Base-by-base conservation (phyloP, 306 rosid species). In the Senna siamea region DNA sequence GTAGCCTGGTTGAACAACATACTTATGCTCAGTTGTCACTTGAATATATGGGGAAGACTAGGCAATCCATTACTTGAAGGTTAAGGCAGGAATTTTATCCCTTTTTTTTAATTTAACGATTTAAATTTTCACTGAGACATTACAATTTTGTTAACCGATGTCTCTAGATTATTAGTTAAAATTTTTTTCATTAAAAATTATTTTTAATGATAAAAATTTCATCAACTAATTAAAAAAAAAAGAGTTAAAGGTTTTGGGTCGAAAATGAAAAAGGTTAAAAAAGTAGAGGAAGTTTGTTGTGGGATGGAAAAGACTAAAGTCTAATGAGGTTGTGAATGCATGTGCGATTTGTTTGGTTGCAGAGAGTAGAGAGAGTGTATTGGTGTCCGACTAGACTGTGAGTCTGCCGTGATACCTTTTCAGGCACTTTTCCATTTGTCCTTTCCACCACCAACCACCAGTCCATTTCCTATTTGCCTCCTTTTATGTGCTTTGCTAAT, bases 381-480 rank as follows among this genome's bases (percentile, higher is more conserved):
- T 85, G 90, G 76, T 35, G 57, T 85, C 90, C 90, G 74, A 48
- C 74, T 90, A 78, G 88, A 80, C 86, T n/a, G 34, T 82, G 81
- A 86, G 70, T 79, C 46, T 72, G 77, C 77, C 62, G 54, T 18
- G 48, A 35, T 63, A 52, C 72, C 64, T 70, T 81, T 76, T 50
- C 26, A 20, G 15, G n/a, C n/a, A n/a, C 59, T 70, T 83, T 74
- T 44, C 53, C 60, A 12, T 4, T 30, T 41, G 14, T 66, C 44
- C 4, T 73, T 55, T 28, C 66, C 63, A 61, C 66, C 54, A 12
- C 56, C 77, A 41, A 20, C 53, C 50, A 18, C 26, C 15, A 10
- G 28, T 74, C 18, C 7, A 60, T 40, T 73, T 62, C 40, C 34
- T 23, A 9, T 41, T 68, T 1, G 2, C 26, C 26, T 43, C 8